Conservation (phyloP, 306 rosid genomes). For the Cajanus cajan region DNA sequence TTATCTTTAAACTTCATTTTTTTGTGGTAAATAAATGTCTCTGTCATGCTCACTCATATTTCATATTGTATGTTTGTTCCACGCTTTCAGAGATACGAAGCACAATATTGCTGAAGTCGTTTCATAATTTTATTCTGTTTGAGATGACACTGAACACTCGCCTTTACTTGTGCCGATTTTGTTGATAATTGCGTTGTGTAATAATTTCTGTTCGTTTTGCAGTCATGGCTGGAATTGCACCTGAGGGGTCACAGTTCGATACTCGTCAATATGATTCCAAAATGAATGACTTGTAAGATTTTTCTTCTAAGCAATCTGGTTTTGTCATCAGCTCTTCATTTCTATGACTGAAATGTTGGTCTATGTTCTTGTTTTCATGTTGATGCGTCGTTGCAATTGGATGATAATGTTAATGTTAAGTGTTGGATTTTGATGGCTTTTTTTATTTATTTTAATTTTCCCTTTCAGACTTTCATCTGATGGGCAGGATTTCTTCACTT, state of each 20-base stretch:
- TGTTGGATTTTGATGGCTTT: not conserved
- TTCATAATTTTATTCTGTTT: not conserved
- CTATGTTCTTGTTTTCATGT: not conserved
- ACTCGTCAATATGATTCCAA: slow-evolving; percentile 53
- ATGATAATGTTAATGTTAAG: slow-evolving; percentile 7
- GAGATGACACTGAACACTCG: not conserved
- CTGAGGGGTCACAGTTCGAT: slow-evolving; percentile 70
- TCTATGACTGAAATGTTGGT: not conserved
- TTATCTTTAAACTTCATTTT: not conserved
- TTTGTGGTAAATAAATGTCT: not conserved
- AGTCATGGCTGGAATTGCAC: slow-evolving; percentile 69
- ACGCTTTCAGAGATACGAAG: not conserved
- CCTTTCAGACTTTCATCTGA: slow-evolving; percentile 58
- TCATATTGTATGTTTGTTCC: not conserved
- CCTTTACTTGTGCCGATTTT: not conserved
- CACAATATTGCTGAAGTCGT: not conserved
- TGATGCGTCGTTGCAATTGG: not conserved
- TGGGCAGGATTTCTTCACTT: slow-evolving; percentile 65
- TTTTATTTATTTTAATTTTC: not conserved
- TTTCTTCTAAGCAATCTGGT: not conserved
- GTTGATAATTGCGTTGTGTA: not conserved
- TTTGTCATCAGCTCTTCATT: not conserved
- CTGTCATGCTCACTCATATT: not conserved
- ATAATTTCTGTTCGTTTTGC: slow-evolving; percentile 11
- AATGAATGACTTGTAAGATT: slow-evolving; percentile 64